phyloP scores from a whole-genome alignment of 768 basidiomycete species.

The Termitomyces sp. region DNA sequence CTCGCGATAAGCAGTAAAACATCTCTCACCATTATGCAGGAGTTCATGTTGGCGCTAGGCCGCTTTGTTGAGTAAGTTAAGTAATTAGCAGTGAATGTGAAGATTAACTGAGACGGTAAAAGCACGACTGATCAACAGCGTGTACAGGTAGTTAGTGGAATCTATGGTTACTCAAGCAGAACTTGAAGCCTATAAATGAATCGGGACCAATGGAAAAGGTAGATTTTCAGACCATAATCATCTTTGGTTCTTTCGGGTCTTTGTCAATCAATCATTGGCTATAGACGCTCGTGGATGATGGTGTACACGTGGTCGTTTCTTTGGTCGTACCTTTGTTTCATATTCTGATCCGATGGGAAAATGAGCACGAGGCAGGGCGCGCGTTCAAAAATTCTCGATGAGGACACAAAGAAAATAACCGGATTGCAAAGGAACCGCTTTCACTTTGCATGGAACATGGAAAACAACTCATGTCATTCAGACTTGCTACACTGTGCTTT shows the following conservation, averaged over 20 bases:
- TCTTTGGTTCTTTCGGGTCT: constrained; percentile 11
- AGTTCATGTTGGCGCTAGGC: constrained; percentile 13
- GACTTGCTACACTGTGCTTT: not conserved
- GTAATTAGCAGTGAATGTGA: constrained; percentile 4
- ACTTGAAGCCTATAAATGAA: constrained; percentile 4
- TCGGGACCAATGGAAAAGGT: not conserved
- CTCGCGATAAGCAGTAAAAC: not conserved
- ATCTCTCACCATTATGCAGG: constrained; percentile 9
- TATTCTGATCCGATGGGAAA: not conserved
- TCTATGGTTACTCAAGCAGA: not conserved
- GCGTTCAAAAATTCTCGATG: not conserved
- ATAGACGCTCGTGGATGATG: not conserved
- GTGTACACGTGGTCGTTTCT: not conserved
- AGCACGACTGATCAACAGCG: constrained; percentile 17
- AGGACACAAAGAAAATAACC: not conserved
- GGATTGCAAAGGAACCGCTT: not conserved
- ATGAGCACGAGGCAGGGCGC: not conserved
- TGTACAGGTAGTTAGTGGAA: not conserved
- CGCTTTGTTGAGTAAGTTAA: constrained; percentile 5
- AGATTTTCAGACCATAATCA: not conserved
- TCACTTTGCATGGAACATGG: not conserved
- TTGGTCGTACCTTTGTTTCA: not conserved
- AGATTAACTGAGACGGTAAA: not conserved
- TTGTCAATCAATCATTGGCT: constrained; percentile 9
- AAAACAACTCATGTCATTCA: not conserved